Evolutionary conservation across 1,284 basidiomycete genomes (phyloP), one percentile per base, ranked within the genome.

Genomic region (Malassezia obtusa): DNA sequence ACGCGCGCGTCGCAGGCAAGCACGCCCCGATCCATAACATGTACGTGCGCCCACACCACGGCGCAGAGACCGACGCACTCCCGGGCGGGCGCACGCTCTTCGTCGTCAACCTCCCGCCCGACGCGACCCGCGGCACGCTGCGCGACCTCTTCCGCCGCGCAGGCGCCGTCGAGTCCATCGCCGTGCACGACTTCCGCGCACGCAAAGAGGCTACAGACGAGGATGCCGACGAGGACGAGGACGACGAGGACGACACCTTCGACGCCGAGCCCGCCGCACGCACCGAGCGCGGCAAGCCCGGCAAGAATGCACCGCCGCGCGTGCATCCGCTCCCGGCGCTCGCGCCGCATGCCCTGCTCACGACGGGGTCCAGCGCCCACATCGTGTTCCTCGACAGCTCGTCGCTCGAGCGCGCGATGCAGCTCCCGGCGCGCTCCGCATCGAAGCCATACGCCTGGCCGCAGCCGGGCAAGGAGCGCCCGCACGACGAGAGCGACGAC

Each of bases 21-120:
- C 12, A 25, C 11, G 2, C 17, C 7, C 21, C 45, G n/a, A 48
- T 41, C 11, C 62, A 64, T 41, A 53, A 49, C 37, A 50, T 62
- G 49, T 64, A 62, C 39, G 31, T 62, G 17, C 53, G 61, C 2
- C 7, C 28, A 5, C 58, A 64, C 31, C 25, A 38, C 32, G 45
- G 52, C 17, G n/a, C 38, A 14, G 22, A 21, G 7, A 14, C 30
- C 1, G 36, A 45, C 6, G 17, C 31, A 11, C 41, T 59, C 50
- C 61, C 66, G 43, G 21, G 37, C 35, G 58, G 65, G 32, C 49
- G 71, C 8, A 73, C 71, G 22, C 49, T 73, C 19, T 73, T 73
- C 33, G 31, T 70, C 12, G 69, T 64, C 8, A 73, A 73, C 44
- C 31, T 73, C 37, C 69, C 69, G 10, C 35, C 49, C 24, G 69